Evolutionary conservation across 225 moss, liverwort and hornwort genomes (phyloP), one percentile per base, ranked within the genome.

Genomic region (Bryoerythrophyllum caledonicum): DNA sequence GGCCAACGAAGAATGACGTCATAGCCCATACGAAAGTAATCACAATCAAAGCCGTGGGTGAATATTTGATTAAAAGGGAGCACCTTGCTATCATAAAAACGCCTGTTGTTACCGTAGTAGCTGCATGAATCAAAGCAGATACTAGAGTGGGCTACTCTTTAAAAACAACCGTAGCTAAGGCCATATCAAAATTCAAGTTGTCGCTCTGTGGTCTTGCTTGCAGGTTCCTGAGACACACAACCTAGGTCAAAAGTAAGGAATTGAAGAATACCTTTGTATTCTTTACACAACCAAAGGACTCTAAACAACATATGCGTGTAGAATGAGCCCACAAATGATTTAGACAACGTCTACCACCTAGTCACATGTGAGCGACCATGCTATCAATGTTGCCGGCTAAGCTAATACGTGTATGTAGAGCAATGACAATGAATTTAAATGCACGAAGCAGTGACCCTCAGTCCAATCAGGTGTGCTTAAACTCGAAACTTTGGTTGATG

Each of bases 111-210:
- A 32, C 32, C 32, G 5, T 32, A 32, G 32, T 32, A 32, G 32
- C 32, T 32, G 32, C 32, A 32, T 32, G 1, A 32, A 32, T 32
- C 5, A 32, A 32, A 32, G 32, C 32, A 32, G 32, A 37, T 37
- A 38, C 9, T 38, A 1, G 37, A 38, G 9, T 38, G 37, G 37
- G 37, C 37, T 38, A 38, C 8, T 38, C 37, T 38, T 38, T 9
- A 38, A 38, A 38, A 9, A 38, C 37, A 73, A 78, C 85, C 88
- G 82, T 85, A 58, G 85, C 78, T 30, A 80, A 71, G 75, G 77
- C 72, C 82, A 80, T 82, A 7, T 17, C 41, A 27, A 60, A 71
- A 63, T 73, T 40, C 37, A 72, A 78, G 40, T 35, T 34, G 69
- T 54, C 40, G 43, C 59, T 63, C 35, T 19, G 15, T 0, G 52